These are phyloP conservation scores for Naganishia randhawae DNA, from an alignment of 768 basidiomycete species.

Conservation along the genomic window DNA sequence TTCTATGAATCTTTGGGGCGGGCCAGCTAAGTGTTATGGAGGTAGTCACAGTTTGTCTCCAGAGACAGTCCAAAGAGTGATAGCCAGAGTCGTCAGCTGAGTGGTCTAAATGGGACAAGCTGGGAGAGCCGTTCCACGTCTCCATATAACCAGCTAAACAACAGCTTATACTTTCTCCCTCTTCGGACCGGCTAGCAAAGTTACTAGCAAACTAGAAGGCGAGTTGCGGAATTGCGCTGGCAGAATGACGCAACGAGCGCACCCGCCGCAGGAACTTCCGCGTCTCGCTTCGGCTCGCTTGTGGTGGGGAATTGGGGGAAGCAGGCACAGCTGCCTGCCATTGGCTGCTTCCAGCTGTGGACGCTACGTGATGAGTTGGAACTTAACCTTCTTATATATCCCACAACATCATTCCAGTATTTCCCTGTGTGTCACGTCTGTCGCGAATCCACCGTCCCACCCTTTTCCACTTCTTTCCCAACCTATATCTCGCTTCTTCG, in stretches of 20 bases:
- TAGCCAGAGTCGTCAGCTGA: no score
- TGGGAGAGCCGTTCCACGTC: no score
- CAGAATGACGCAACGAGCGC: neutral
- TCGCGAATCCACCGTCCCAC: neutral
- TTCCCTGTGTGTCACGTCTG: neutral
- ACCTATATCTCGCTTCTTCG: neutral
- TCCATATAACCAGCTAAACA: no score
- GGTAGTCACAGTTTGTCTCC: conserved; percentile 1
- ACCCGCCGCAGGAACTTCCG: neutral
- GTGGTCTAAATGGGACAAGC: no score
- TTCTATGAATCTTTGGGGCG: no score
- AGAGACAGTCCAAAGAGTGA: neutral
- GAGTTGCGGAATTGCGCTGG: no score
- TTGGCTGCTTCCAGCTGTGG: neutral
- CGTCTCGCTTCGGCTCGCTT: neutral
- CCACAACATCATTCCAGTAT: no score
- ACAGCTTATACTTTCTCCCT: no score
- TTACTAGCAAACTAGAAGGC: no score
- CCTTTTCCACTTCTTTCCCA: neutral
- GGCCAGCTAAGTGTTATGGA: no score
- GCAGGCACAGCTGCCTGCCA: neutral
- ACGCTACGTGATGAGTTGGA: neutral
- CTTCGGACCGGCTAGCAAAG: no score
- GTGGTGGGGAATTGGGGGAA: neutral
- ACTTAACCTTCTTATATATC: neutral